A percentile compares a stretch with the other conserved stretches of the same genome.
These are phyloP conservation scores for Staphylotrichum longicolle DNA, from an alignment of 495 filamentous ascomycete species.

Conservation along the genomic window DNA sequence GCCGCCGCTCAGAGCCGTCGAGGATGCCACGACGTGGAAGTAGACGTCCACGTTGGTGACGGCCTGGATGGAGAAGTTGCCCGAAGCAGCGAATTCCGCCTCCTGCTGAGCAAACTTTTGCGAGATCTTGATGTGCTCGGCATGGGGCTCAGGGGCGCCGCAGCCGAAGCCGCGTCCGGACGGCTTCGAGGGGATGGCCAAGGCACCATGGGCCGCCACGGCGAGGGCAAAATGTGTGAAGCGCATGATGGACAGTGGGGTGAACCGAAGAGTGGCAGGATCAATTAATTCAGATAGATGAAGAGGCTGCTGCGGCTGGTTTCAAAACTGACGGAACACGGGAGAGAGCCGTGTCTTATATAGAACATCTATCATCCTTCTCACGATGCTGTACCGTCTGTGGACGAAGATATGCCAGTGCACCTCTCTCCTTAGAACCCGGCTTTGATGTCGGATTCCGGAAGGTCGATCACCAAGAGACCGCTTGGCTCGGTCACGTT, in stretches of 20 bases:
- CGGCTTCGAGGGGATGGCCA: constrained; percentile 25
- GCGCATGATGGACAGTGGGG: constrained; percentile 34
- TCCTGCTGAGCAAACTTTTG: constrained; percentile 33
- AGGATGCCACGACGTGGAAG: constrained; percentile 61
- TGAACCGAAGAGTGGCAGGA: neutral
- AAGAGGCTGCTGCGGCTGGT: neutral
- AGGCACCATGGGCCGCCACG: constrained; percentile 34
- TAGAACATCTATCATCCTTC: too few relatives aligned
- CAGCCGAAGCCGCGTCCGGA: constrained; percentile 30
- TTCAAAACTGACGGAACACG: neutral
- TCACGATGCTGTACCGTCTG: neutral
- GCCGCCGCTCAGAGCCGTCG: constrained; percentile 44
- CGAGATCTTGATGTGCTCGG: constrained; percentile 36
- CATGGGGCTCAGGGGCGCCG: constrained; percentile 43
- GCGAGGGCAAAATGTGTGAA: constrained; percentile 36
- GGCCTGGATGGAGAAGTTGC: constrained; percentile 27
- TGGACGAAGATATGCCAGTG: neutral
- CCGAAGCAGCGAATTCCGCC: constrained; percentile 21
- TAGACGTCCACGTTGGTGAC: constrained; percentile 51
- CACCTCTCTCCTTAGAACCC: neutral
- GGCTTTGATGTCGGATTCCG: constrained; percentile 16
- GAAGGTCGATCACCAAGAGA: constrained; percentile 17
- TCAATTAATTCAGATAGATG: neutral
- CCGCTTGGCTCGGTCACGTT: neutral
- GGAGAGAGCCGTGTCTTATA: neutral